Conservation (phyloP, 768 basidiomycete genomes). For the Amanita thiersii region DNA sequence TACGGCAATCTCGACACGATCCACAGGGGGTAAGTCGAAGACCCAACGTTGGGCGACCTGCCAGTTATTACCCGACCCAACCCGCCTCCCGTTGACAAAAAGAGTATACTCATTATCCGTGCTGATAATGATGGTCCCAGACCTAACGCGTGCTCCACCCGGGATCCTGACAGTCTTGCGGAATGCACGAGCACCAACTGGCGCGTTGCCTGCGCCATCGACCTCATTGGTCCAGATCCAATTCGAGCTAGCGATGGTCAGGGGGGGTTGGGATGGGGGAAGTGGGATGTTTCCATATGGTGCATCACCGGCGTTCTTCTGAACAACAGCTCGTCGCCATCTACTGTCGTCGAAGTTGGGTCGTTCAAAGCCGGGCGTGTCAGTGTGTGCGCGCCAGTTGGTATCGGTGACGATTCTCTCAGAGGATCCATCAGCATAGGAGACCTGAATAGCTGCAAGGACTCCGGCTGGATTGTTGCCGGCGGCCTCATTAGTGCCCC, state of each 20-base stretch:
- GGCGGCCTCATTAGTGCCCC: conserved; percentile 12
- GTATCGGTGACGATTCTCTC: conserved; percentile 22
- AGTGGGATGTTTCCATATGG: conserved; percentile 8
- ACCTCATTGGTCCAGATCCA: conserved; percentile 28
- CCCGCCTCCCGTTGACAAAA: conserved; percentile 3
- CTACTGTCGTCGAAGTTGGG: conserved; percentile 20
- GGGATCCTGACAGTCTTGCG: conserved; percentile 1
- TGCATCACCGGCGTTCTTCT: conserved; percentile 12
- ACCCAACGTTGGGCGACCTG: neutral
- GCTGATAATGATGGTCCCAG: conserved; percentile 1
- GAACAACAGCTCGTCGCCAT: conserved; percentile 20
- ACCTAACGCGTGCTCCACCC: neutral
- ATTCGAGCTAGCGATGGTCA: conserved; percentile 15
- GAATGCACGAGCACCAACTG: conserved; percentile 9
- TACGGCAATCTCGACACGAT: conserved; percentile 1
- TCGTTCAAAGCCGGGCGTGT: conserved; percentile 20
- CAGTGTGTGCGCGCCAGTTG: conserved; percentile 19
- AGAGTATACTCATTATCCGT: conserved; percentile 6
- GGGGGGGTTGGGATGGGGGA: conserved; percentile 14
- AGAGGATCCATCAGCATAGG: conserved; percentile 22
- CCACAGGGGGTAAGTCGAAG: neutral
- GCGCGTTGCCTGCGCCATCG: neutral
- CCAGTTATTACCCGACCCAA: conserved; percentile 2
- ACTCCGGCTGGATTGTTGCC: conserved; percentile 19
- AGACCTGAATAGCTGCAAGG: conserved; percentile 21